phyloP scores from a whole-genome alignment of 2,329 filamentous ascomycete species.

The Talaromyces sp. region DNA sequence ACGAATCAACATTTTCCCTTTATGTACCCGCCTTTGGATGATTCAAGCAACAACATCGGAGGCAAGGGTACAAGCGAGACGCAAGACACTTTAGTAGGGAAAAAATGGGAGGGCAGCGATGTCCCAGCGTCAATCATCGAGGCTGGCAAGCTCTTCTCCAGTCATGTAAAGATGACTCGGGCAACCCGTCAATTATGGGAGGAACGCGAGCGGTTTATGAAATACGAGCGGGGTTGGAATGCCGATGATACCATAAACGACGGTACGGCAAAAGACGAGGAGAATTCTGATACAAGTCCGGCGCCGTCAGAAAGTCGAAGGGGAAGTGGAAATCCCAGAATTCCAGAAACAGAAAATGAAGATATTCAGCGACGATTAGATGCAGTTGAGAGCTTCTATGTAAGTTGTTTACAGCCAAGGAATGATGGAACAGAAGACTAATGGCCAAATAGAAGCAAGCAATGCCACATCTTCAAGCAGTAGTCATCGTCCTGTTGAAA shows the following conservation, averaged over 20 bases:
- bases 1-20: constrained; percentile 99
- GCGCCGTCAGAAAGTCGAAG: constrained; percentile 20
- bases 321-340: constrained; percentile 15
- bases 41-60: constrained; percentile 80
- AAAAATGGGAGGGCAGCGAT: constrained; percentile 88
- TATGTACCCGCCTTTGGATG: constrained; percentile 89
- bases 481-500: constrained; percentile 88
- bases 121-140: constrained; percentile 90
- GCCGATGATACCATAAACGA: constrained; percentile 40
- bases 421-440: neutral
- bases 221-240: constrained; percentile 86
- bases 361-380: constrained; percentile 55
- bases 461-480: constrained; percentile 80
- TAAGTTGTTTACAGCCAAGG: constrained; percentile 44
- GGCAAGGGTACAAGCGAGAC: constrained; percentile 79
- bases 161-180: constrained; percentile 82
- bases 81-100: constrained; percentile 73
- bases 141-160: constrained; percentile 86
- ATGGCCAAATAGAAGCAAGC: constrained; percentile 55
- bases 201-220: constrained; percentile 84
- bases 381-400: constrained; percentile 78
- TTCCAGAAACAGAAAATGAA: constrained; percentile 32
- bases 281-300: constrained; percentile 35
- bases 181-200: constrained; percentile 93
- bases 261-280: constrained; percentile 33